A percentile compares a stretch with the other conserved stretches of the same genome.
phyloP scores from a whole-genome alignment of 1,139 yeast genomes.

The Protomyces macrosporus region DNA sequence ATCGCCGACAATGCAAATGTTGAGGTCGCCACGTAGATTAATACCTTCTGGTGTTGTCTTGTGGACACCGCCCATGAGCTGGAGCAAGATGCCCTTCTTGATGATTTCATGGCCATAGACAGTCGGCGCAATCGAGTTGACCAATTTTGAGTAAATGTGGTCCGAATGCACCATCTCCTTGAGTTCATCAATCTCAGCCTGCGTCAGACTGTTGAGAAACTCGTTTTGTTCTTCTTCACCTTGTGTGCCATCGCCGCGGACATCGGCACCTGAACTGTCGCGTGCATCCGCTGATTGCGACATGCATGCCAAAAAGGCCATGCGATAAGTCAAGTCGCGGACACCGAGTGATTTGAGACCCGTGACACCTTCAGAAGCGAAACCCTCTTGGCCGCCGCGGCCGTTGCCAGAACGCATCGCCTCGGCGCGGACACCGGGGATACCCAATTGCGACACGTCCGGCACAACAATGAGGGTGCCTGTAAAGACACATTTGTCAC shows the following conservation, averaged over 20 bases:
- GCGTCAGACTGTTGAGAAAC: conserved; percentile 71
- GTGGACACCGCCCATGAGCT: conserved; percentile 93
- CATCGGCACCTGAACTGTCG: conserved; percentile 40
- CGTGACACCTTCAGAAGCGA: conserved; percentile 69
- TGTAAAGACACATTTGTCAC: conserved; percentile 90
- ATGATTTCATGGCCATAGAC: conserved; percentile 94
- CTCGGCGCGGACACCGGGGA: conserved; percentile 92
- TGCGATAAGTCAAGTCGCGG: conserved; percentile 83
- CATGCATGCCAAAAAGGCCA: conserved; percentile 89
- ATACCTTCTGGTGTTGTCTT: conserved; percentile 92
- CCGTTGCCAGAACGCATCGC: conserved; percentile 66
- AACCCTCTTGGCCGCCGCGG: conserved; percentile 55
- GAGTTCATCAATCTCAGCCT: conserved; percentile 76
- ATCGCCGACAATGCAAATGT: conserved; percentile 95
- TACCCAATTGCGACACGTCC: conserved; percentile 88
- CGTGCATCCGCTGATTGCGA: conserved; percentile 47
- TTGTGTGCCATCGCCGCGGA: conserved; percentile 45
- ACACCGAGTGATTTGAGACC: conserved; percentile 88
- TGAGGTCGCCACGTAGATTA: conserved; percentile 92
- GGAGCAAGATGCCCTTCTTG: conserved; percentile 85
- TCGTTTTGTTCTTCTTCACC: conserved; percentile 65
- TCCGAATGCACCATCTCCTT: conserved; percentile 89
- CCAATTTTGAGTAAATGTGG: conserved; percentile 77
- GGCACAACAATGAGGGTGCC: conserved; percentile 97
- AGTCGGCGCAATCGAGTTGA: conserved; percentile 90